These are phyloP conservation scores for Zygnema cylindricum DNA, from an alignment of 139 green algal species.

Conservation along the genomic window DNA sequence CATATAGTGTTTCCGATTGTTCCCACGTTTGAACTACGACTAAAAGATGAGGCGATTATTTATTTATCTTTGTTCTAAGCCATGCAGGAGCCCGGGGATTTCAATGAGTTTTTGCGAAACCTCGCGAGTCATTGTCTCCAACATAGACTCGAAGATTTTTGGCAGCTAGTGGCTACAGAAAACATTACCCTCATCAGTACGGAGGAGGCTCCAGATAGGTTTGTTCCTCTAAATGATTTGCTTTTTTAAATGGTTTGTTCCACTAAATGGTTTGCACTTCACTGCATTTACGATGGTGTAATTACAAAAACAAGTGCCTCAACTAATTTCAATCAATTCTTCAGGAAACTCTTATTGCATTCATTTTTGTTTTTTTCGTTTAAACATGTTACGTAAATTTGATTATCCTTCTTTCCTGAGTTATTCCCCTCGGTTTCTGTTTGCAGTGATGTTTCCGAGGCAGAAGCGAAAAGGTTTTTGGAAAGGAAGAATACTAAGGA, in stretches of 20 bases:
- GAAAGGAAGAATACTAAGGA: not conserved
- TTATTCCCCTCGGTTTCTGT: not conserved
- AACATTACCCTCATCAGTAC: conserved; percentile 10
- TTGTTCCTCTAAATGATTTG: not conserved
- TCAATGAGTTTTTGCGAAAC: conserved; percentile 10
- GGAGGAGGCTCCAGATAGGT: conserved; percentile 15
- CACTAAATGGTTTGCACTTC: not conserved
- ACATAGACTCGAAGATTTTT: not conserved
- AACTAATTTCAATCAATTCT: not conserved
- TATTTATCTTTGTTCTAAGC: not conserved
- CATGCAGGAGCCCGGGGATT: not conserved
- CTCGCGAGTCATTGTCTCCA: not conserved
- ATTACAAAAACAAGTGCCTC: too few species aligned
- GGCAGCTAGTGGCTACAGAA: not conserved
- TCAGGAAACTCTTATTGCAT: not conserved
- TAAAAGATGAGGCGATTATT: not conserved
- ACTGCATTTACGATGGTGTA: not conserved
- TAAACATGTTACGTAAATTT: not conserved
- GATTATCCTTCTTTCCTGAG: not conserved
- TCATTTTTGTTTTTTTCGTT: not conserved
- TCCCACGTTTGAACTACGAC: not conserved
- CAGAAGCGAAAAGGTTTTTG: not conserved
- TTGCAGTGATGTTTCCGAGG: not conserved
- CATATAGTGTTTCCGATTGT: not conserved
- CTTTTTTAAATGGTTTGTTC: not conserved